Evolutionary conservation across 1,284 basidiomycete genomes (phyloP).

Genomic region (Apiotrichum sp.): DNA sequence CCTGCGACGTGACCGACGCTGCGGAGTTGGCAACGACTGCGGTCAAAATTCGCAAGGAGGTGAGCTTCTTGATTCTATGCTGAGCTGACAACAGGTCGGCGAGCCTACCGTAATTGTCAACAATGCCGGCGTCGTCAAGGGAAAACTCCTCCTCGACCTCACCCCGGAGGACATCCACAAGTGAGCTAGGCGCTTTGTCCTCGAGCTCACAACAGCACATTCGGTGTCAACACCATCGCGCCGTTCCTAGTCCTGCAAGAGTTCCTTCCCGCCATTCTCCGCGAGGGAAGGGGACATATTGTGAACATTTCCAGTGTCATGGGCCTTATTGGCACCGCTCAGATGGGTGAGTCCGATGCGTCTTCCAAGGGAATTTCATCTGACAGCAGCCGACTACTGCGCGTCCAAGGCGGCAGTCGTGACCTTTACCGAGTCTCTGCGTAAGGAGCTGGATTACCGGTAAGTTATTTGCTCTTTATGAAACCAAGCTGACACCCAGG

Average conservation of each 20-base stretch:
- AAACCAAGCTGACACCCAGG: slow-evolving; percentile 44
- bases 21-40: slow-evolving; percentile 68
- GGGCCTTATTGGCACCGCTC: slow-evolving; percentile 66
- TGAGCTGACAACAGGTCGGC: slow-evolving; percentile 58
- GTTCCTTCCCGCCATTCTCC: slow-evolving; percentile 86
- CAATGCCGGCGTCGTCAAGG: slow-evolving; percentile 92
- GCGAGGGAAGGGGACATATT: slow-evolving; percentile 71
- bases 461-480: slow-evolving; percentile 30
- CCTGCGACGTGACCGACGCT: slow-evolving; percentile 84
- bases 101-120: slow-evolving; percentile 86
- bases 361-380: neutral
- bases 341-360: slow-evolving; percentile 60
- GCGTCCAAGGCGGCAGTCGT: slow-evolving; percentile 80
- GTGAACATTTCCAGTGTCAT: slow-evolving; percentile 78
- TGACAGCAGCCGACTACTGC: slow-evolving; percentile 66
- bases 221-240: slow-evolving; percentile 78
- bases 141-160: slow-evolving; percentile 76
- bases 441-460: slow-evolving; percentile 74
- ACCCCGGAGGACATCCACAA: slow-evolving; percentile 67
- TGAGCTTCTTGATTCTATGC: slow-evolving; percentile 35
- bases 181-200: slow-evolving; percentile 50
- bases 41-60: slow-evolving; percentile 66
- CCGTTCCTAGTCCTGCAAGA: slow-evolving; percentile 88
- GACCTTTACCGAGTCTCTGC: slow-evolving; percentile 68
- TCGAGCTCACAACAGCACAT: slow-evolving; percentile 58